Evolutionary conservation across 305 asterid species (phyloP), one percentile per base, ranked within the genome.

Genomic region (Salvia sclarea): DNA sequence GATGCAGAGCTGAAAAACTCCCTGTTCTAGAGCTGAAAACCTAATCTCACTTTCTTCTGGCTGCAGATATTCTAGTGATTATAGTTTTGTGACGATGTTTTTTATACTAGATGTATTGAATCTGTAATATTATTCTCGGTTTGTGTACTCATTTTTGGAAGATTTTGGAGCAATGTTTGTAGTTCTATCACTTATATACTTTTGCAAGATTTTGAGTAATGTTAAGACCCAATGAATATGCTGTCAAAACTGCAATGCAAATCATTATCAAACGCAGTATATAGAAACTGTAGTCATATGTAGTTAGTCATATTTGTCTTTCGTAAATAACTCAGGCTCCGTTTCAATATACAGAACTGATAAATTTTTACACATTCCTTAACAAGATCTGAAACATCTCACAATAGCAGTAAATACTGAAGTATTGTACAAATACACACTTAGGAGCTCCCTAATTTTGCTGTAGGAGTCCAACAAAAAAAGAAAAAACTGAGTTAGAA

Each of bases 291-390:
- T 14, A 25, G 12, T 4, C 22, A 37, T 31, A 53, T 66, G 54
- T 43, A 66, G 47, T 40, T 67, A n/a, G n/a, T 54, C 62, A 13
- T 33, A 17, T 7, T 13, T 18, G 37, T 50, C 41, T 12, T 6
- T 6, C 16, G 61, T 38, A 33, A 56, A 47, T 61, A 49, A 33
- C 74, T 17, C 50, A 6, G 6, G 18, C 33, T 30, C 25, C 62
- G 71, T 48, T 16, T 13, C 20, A 37, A 69, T 72, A 61, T 70
- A 74, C 75, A 66, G 37, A 22, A 8, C 21, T 45, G 56, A 13
- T 60, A 12, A 37, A 69, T 74, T 61, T 74, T 61, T 75, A 79
- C 76, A 79, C 64, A 64, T 60, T 65, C 56, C 64, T 38, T 44
- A 22, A 41, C 30, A 54, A 47, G 41, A 33, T 40, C 31, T 33